A percentile compares a stretch with the other conserved stretches of the same genome.
phyloP scores from a whole-genome alignment of 306 rosid species.

The Boehmeria nivea region DNA sequence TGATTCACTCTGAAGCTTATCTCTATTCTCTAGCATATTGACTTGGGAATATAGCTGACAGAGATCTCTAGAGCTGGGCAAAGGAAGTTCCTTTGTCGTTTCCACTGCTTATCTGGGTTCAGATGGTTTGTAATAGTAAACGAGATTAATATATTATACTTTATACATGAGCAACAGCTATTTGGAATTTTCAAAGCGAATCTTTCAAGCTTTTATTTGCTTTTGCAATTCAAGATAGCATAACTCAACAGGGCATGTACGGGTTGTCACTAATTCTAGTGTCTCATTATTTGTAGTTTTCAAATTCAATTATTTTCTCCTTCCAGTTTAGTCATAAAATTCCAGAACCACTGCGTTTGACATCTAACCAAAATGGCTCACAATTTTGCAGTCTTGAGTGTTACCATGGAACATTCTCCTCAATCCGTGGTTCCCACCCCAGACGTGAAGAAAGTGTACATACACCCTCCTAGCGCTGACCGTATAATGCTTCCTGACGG shows the following conservation, averaged over 20 bases:
- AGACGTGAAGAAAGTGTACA: slow-evolving; percentile 43
- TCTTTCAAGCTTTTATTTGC: neutral
- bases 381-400: slow-evolving; percentile 48
- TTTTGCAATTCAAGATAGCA: too few relatives aligned
- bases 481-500: slow-evolving; percentile 84
- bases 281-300: neutral
- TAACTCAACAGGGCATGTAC: too few relatives aligned
- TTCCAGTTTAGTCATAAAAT: too few relatives aligned
- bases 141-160: too few relatives aligned
- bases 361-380: slow-evolving; percentile 19
- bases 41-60: too few relatives aligned
- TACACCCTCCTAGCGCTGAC: slow-evolving; percentile 73
- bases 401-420: slow-evolving; percentile 29
- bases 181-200: neutral
- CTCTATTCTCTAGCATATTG: too few relatives aligned
- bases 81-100: too few relatives aligned
- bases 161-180: neutral
- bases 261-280: neutral
- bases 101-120: too few relatives aligned
- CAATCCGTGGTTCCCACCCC: slow-evolving; percentile 13
- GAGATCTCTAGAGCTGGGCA: too few relatives aligned
- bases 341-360: too few relatives aligned
- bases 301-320: neutral
- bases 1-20: too few relatives aligned
- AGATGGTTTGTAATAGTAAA: too few relatives aligned